Evolutionary conservation across 345 rosid genomes (phyloP).

Genomic region (Clarkia xantiana): DNA sequence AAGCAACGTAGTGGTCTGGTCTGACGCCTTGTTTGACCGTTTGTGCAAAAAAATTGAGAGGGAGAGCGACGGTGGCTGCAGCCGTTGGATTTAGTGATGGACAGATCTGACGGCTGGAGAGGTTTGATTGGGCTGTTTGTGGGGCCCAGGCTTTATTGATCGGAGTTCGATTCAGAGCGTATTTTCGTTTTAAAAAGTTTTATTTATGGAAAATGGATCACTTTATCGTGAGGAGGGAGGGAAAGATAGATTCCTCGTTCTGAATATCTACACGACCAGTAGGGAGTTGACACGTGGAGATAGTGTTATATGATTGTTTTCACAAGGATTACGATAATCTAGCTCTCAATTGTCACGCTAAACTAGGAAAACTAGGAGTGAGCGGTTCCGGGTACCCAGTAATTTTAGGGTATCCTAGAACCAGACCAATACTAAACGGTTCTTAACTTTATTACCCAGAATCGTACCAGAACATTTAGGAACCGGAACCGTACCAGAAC

Average conservation of each 20-base stretch:
- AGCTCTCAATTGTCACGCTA: no score
- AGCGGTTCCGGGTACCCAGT: no score
- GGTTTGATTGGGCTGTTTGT: neutral
- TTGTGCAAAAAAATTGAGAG: neutral
- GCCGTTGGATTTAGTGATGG: neutral
- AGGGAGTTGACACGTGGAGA: conserved; percentile 4
- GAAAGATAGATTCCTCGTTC: neutral
- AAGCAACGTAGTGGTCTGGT: neutral
- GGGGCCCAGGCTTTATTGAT: neutral
- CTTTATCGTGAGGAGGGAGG: neutral
- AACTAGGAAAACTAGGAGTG: no score
- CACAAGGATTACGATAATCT: no score
- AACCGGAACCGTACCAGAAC: no score
- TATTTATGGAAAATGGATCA: neutral
- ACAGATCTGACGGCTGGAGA: conserved; percentile 1
- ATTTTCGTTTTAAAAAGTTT: no score
- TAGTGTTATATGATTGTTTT: neutral
- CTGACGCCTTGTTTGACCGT: neutral
- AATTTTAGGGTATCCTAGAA: no score
- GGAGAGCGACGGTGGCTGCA: neutral
- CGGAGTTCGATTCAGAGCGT: no score
- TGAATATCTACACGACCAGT: conserved; percentile 3
- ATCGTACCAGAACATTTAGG: no score
- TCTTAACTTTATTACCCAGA: no score
- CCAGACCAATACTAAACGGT: no score